These are phyloP conservation scores for Yamadazyma spencermartinsiae DNA, from an alignment of 1,139 yeast species.

Conservation along the genomic window DNA sequence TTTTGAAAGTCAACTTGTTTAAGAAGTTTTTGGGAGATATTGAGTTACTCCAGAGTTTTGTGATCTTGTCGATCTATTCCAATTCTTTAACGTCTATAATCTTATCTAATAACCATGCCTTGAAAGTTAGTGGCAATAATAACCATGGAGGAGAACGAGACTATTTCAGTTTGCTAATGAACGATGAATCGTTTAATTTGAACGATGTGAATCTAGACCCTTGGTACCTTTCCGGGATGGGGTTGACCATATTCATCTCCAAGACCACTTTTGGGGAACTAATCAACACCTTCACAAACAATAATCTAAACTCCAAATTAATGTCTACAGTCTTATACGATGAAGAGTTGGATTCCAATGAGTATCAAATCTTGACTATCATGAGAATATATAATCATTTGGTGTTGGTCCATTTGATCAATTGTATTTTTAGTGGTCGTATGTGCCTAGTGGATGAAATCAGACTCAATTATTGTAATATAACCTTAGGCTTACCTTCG, in stretches of 20 bases:
- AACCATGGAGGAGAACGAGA: conserved; percentile 9
- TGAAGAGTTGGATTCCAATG: conserved; percentile 35
- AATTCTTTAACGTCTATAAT: conserved; percentile 56
- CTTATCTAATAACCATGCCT: conserved; percentile 14
- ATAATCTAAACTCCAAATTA: conserved; percentile 8
- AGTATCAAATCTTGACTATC: conserved; percentile 51
- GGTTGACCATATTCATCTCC: conserved; percentile 57
- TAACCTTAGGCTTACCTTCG: conserved; percentile 58
- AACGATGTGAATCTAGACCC: conserved; percentile 45
- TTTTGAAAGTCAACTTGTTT: conserved; percentile 25
- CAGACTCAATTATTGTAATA: conserved; percentile 60
- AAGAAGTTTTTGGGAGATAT: conserved; percentile 32
- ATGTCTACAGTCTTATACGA: conserved; percentile 27
- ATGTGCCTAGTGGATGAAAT: conserved; percentile 72
- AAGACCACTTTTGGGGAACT: conserved; percentile 37
- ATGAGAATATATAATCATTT: conserved; percentile 73
- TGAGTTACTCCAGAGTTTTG: conserved; percentile 67
- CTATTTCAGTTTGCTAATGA: conserved; percentile 18
- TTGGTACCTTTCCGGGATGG: conserved; percentile 62
- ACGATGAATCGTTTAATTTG: conserved; percentile 7
- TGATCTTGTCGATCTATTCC: conserved; percentile 61
- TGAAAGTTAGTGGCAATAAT: conserved; percentile 6
- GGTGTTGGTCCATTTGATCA: conserved; percentile 66
- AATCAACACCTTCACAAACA: conserved; percentile 16
- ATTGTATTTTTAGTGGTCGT: conserved; percentile 70